Evolutionary conservation across 495 filamentous ascomycete species (phyloP).

Genomic region (Neurospora hispaniola): DNA sequence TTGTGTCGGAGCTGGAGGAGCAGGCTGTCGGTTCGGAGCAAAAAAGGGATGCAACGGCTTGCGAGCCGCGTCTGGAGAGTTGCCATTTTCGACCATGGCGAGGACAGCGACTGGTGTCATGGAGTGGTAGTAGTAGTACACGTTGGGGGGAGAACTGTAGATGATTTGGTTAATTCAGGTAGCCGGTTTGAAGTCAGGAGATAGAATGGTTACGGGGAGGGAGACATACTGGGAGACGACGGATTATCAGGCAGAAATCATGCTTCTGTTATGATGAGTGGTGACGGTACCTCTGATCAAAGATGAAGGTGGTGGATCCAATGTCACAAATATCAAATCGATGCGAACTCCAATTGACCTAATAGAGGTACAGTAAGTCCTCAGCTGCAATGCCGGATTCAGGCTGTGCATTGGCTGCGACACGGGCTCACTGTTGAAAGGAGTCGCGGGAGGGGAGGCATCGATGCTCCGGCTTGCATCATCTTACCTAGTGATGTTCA

Average conservation of each 20-base stretch:
- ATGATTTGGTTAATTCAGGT: background rate
- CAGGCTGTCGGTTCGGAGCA: constrained; percentile 8
- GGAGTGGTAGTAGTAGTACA: background rate
- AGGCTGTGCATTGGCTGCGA: background rate
- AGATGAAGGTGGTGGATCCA: background rate
- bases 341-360: background rate
- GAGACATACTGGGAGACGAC: background rate
- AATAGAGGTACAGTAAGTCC: no score
- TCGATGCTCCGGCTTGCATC: background rate
- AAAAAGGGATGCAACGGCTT: constrained; percentile 25
- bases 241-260: background rate
- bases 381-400: no score
- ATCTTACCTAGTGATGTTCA: background rate
- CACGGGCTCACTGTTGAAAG: no score
- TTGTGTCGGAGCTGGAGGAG: background rate
- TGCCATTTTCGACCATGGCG: constrained; percentile 17
- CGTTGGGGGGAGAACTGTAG: background rate
- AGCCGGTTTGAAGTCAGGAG: background rate
- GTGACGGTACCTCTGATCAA: background rate
- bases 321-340: background rate
- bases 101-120: constrained; percentile 20
- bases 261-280: background rate
- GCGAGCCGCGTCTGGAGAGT: constrained; percentile 3
- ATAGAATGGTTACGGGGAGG: background rate
- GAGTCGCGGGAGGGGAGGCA: no score